Base-by-base conservation (phyloP, 2,329 filamentous ascomycete species). In the Diatrype stigma region DNA sequence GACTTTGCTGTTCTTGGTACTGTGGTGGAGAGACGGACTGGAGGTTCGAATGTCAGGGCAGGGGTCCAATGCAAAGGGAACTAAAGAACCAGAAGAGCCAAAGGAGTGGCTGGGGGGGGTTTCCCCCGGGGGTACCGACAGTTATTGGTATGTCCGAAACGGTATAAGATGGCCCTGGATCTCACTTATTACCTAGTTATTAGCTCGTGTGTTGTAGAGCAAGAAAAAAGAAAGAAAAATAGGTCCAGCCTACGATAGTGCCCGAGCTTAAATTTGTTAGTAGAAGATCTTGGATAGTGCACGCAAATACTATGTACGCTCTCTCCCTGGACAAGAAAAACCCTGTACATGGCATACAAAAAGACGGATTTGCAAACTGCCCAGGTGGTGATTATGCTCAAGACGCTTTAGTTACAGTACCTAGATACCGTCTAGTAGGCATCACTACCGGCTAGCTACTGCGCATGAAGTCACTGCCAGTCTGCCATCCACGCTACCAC, bases 41-140 rank as follows among this genome's bases (percentile, higher is more conserved):
- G 19, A 19, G 17, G 45, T 51, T 28, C 23, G 34, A 23, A 30
- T 16, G 34, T 2, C 6, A 17, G 42, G 26, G 26, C 26, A 30
- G 26, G 26, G 26, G 37, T 40, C 37, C 37, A 40, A 37, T 2
- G 34, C 34, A 37, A 37, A 17, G 34, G 34, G 7, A 37, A 17
- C n/a, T n/a, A 30, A 30, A 30, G 26, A 5, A 6, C 26, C 26
- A 30, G 10, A 30, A 30, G 10, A 30, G 37, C 37, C 37, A 40
- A 40, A 14, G 10, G 37, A 40, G 37, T 50, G 48, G 48, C 48
- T 45, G 48, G 48, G 42, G 48, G 42, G 8, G 30, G 16, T 45
- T 28, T 34, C 11, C n/a, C n/a, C n/a, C 37, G 37, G 37, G 10
- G 19, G n/a, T 40, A 40, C 17, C 37, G n/a, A 16, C 37, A 16